These are phyloP conservation scores for Hyaloscypha finlandica DNA, from an alignment of 495 filamentous ascomycete species.

Conservation along the genomic window DNA sequence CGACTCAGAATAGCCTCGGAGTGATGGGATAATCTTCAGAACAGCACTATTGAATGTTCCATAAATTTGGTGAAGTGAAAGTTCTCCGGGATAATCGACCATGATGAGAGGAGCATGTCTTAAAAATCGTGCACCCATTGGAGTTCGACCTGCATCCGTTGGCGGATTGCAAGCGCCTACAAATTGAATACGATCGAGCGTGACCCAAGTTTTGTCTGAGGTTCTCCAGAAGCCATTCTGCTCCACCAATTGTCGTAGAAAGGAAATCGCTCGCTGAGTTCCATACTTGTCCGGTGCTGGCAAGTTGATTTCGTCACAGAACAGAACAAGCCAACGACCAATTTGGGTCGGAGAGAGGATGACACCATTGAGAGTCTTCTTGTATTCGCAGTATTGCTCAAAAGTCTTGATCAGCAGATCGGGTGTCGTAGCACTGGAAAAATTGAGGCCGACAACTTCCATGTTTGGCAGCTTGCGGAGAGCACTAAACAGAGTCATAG, in stretches of 20 bases:
- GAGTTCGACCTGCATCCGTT: constrained; percentile 95
- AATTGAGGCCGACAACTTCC: constrained; percentile 98
- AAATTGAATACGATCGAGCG: constrained; percentile 95
- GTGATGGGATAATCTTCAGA: constrained; percentile 91
- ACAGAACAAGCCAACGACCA: constrained; percentile 95
- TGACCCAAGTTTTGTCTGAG: constrained; percentile 96
- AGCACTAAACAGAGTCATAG: constrained; percentile 98
- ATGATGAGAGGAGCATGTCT: constrained; percentile 95
- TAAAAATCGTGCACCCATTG: constrained; percentile 90
- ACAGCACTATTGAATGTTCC: constrained; percentile 97
- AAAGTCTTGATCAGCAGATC: constrained; percentile 98
- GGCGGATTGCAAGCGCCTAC: constrained; percentile 98
- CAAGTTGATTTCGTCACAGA: constrained; percentile 99
- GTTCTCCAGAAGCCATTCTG: constrained; percentile 99
- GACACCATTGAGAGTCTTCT: constrained; percentile 94
- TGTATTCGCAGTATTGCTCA: constrained; percentile 99
- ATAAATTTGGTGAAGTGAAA: constrained; percentile 94
- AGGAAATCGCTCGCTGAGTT: constrained; percentile 94
- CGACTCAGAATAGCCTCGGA: constrained; percentile 92
- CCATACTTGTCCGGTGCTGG: constrained; percentile 98
- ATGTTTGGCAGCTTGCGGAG: constrained; percentile 95
- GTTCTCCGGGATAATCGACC: constrained; percentile 97
- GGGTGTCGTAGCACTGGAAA: constrained; percentile 96
- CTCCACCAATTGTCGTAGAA: constrained; percentile 94
- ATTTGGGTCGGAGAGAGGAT: constrained; percentile 95